Evolutionary conservation across 2,329 filamentous ascomycete species (phyloP).

Genomic region (Ceratocystis colombiana): DNA sequence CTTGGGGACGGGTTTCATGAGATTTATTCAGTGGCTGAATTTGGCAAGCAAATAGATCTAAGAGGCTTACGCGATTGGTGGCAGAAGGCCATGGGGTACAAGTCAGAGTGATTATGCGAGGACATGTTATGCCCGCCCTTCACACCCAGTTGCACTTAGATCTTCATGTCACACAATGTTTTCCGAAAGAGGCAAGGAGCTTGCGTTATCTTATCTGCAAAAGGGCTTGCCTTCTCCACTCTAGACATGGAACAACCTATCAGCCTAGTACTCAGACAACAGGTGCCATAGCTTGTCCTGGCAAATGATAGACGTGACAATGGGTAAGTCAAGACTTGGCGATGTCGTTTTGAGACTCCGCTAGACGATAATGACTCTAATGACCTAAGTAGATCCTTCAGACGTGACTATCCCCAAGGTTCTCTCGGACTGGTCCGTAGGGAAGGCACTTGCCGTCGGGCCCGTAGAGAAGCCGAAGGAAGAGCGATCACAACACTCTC

Average conservation of each 20-base stretch:
- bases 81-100: conserved; percentile 55
- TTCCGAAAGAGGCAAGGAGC: neutral
- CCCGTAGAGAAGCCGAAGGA: conserved; percentile 36
- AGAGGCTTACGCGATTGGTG: conserved; percentile 55
- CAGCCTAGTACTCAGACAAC: no score
- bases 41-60: conserved; percentile 51
- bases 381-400: conserved; percentile 27
- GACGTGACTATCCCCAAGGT: conserved; percentile 28
- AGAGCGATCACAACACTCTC: conserved; percentile 52
- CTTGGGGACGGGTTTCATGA: conserved; percentile 40
- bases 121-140: neutral
- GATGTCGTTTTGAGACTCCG: neutral
- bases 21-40: conserved; percentile 53
- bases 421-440: conserved; percentile 28
- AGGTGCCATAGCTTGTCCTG: neutral
- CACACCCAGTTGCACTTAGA: neutral
- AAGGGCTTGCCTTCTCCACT: neutral
- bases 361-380: neutral
- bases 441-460: conserved; percentile 26
- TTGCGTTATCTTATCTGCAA: neutral
- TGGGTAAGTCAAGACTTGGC: conserved; percentile 1
- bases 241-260: neutral
- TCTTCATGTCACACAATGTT: neutral
- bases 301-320: neutral
- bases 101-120: conserved; percentile 13